phyloP scores from a whole-genome alignment of 768 basidiomycete genomes.

The Nidularia sp. region DNA sequence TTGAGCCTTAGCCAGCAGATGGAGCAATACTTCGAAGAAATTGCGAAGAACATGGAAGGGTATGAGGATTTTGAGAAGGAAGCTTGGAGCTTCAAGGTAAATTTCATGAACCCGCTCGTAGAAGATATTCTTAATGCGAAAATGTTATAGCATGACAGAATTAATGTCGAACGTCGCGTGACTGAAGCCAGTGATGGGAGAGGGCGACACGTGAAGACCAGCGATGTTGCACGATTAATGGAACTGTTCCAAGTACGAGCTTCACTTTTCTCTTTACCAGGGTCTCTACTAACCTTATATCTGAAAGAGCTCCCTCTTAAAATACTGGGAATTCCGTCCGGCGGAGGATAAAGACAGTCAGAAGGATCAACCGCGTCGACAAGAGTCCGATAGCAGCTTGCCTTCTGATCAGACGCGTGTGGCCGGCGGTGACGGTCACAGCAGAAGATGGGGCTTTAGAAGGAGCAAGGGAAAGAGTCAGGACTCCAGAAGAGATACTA shows the following conservation, averaged over 20 bases:
- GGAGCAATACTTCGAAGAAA: conserved; percentile 72
- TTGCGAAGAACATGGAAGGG: conserved; percentile 55
- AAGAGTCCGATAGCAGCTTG: conserved; percentile 21
- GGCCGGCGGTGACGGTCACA: conserved; percentile 3
- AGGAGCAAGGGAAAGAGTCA: conserved; percentile 21
- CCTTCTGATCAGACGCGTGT: conserved; percentile 41
- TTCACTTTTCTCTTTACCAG: neutral
- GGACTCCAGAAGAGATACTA: conserved; percentile 2
- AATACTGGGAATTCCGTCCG: conserved; percentile 66
- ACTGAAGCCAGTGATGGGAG: conserved; percentile 36
- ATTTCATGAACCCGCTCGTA: neutral
- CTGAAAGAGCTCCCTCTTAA: conserved; percentile 58
- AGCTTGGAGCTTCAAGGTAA: conserved; percentile 75
- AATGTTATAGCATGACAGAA: conserved; percentile 61
- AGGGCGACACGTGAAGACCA: conserved; percentile 58
- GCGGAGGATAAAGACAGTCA: conserved; percentile 24
- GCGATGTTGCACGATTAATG: conserved; percentile 80
- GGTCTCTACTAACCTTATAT: neutral
- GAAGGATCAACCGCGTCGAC: conserved; percentile 20
- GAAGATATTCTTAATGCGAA: neutral
- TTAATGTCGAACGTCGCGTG: conserved; percentile 63
- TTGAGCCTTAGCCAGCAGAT: conserved; percentile 75
- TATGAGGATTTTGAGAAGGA: conserved; percentile 73
- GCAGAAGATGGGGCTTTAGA: conserved; percentile 25
- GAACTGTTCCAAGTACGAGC: conserved; percentile 69